These are phyloP conservation scores for Paraphysoderma sedebokerense DNA, from an alignment of 371 early-diverging fungal genomes.

Conservation along the genomic window DNA sequence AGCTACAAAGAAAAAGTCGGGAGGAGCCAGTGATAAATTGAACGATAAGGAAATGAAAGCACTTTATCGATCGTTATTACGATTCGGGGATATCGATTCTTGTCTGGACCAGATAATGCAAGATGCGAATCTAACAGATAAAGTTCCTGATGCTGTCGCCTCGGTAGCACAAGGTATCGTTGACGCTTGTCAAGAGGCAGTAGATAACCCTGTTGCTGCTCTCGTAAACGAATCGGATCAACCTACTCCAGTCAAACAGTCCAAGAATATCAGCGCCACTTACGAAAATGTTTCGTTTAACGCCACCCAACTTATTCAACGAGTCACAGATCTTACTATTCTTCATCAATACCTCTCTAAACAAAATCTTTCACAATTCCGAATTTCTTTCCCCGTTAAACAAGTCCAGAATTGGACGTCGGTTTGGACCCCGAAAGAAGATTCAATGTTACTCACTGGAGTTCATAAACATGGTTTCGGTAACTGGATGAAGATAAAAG, in stretches of 20 bases:
- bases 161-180: slow-evolving; percentile 38
- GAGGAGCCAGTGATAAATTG: slow-evolving; percentile 23
- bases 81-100: slow-evolving; percentile 59
- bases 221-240: background rate
- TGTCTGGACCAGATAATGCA: slow-evolving; percentile 58
- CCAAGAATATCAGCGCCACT: slow-evolving; percentile 9
- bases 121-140: slow-evolving; percentile 58
- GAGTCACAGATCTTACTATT: slow-evolving; percentile 30
- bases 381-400: slow-evolving; percentile 49
- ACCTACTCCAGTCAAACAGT: background rate
- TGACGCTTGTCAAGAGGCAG: slow-evolving; percentile 47
- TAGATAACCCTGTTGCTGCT: slow-evolving; percentile 23
- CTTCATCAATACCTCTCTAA: slow-evolving; percentile 14
- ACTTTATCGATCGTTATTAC: slow-evolving; percentile 53
- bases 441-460: slow-evolving; percentile 89
- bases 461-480: slow-evolving; percentile 88
- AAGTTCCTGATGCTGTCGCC: slow-evolving; percentile 40
- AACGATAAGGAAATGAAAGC: slow-evolving; percentile 63
- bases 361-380: slow-evolving; percentile 19
- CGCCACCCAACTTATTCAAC: slow-evolving; percentile 51
- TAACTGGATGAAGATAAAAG: slow-evolving; percentile 70
- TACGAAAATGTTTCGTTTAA: slow-evolving; percentile 71
- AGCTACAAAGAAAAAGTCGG: slow-evolving; percentile 1
- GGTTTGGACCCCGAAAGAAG: slow-evolving; percentile 81
- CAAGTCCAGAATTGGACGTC: slow-evolving; percentile 72